Evolutionary conservation across 2,329 filamentous ascomycete genomes (phyloP).

Genomic region (Volutella citrinella): DNA sequence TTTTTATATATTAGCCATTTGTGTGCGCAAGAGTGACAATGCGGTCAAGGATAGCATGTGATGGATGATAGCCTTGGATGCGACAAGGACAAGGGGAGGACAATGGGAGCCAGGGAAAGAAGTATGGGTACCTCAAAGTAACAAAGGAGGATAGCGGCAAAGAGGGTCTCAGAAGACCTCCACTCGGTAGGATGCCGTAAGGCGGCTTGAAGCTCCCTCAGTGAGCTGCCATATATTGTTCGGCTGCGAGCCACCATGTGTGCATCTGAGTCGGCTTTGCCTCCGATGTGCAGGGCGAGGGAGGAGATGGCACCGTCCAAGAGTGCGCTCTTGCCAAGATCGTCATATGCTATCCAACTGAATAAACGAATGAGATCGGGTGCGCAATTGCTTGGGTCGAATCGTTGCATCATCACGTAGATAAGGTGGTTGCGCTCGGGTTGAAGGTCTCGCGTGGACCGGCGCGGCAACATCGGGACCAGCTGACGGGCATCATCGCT

Average conservation of each 20-base stretch:
- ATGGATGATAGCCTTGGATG: conserved; percentile 1
- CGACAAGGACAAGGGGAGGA: background rate
- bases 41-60: too few relatives aligned
- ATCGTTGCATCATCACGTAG: conserved; percentile 27
- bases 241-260: conserved; percentile 33
- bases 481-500: conserved; percentile 15
- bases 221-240: conserved; percentile 35
- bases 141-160: conserved; percentile 38
- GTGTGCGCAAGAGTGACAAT: too few relatives aligned
- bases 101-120: too few relatives aligned
- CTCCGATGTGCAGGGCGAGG: conserved; percentile 36
- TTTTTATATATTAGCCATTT: conserved; percentile 18
- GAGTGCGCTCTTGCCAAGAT: conserved; percentile 32
- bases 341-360: conserved; percentile 23
- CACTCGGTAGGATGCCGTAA: conserved; percentile 36
- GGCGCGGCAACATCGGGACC: conserved; percentile 1
- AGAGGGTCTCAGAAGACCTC: conserved; percentile 39
- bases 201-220: conserved; percentile 33
- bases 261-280: conserved; percentile 30
- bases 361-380: conserved; percentile 24
- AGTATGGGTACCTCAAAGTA: conserved; percentile 34
- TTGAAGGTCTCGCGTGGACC: conserved; percentile 5
- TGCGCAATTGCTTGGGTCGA: conserved; percentile 14
- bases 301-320: conserved; percentile 38
- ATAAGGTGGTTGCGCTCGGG: conserved; percentile 30